phyloP scores from a whole-genome alignment of 805 yeast genomes.

The Kuraishia piskuri region DNA sequence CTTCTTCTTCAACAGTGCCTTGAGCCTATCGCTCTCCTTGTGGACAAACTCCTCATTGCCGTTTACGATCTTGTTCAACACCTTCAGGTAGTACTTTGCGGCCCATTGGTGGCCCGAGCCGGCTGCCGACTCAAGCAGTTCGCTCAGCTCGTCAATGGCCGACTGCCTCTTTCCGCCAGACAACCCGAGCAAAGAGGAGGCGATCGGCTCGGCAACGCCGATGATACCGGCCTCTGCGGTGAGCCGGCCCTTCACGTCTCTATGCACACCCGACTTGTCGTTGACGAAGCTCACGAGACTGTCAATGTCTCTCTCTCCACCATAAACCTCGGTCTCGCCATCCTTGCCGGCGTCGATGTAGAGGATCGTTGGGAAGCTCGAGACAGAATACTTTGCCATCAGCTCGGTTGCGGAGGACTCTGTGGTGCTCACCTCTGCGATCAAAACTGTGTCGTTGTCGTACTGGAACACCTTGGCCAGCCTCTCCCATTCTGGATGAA shows the following conservation, averaged over 20 bases:
- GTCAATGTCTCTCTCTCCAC: slow-evolving; percentile 36
- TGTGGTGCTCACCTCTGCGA: slow-evolving; percentile 41
- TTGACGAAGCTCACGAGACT: slow-evolving; percentile 44
- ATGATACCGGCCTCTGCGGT: slow-evolving; percentile 31
- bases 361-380: slow-evolving; percentile 46
- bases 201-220: slow-evolving; percentile 21
- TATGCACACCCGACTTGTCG: slow-evolving; percentile 27
- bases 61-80: slow-evolving; percentile 33
- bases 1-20: slow-evolving; percentile 26
- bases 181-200: slow-evolving; percentile 3
- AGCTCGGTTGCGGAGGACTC: slow-evolving; percentile 34
- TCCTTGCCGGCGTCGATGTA: slow-evolving; percentile 33
- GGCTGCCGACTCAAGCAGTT: background rate
- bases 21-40: slow-evolving; percentile 38
- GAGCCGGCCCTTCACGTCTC: slow-evolving; percentile 33
- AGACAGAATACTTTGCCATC: slow-evolving; percentile 30
- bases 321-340: slow-evolving; percentile 21
- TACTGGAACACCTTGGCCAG: slow-evolving; percentile 38
- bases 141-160: background rate
- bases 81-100: slow-evolving; percentile 38
- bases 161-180: background rate
- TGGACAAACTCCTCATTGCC: slow-evolving; percentile 35
- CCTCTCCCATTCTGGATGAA: slow-evolving; percentile 41
- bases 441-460: slow-evolving; percentile 28
- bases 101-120: background rate